Conservation (phyloP, 2,329 filamentous ascomycete genomes). For the Alternaria consortialis region DNA sequence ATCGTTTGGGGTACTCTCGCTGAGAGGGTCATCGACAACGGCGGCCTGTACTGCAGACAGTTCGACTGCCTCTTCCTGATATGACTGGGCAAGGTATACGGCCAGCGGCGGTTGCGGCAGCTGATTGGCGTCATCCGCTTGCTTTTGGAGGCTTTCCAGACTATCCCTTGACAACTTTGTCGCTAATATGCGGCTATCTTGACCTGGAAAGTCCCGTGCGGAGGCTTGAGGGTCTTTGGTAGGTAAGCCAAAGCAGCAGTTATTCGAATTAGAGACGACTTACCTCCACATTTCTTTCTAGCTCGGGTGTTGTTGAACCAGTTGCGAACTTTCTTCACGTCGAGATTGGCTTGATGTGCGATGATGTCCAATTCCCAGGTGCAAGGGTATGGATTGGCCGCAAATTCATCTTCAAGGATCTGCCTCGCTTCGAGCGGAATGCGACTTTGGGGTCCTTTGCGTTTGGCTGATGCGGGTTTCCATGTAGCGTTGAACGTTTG, state of each 20-base stretch:
- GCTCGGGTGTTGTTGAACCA: conserved; percentile 51
- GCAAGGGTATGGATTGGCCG: conserved; percentile 47
- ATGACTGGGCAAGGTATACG: conserved; percentile 47
- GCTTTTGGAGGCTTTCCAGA: conserved; percentile 40
- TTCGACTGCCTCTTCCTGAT: conserved; percentile 44
- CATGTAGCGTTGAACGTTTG: conserved; percentile 26
- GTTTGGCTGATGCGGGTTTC: conserved; percentile 47
- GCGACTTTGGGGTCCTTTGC: conserved; percentile 42
- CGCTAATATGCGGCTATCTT: conserved; percentile 21
- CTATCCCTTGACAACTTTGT: conserved; percentile 43
- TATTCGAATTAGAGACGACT: background rate
- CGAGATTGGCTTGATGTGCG: conserved; percentile 48
- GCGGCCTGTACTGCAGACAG: conserved; percentile 43
- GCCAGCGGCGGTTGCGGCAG: conserved; percentile 45
- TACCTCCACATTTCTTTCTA: conserved; percentile 42
- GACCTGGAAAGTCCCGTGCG: conserved; percentile 9
- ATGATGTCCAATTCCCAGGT: conserved; percentile 50
- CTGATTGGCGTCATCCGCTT: conserved; percentile 26
- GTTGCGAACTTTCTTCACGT: conserved; percentile 47
- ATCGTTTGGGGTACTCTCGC: conserved; percentile 32
- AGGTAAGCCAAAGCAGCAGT: conserved; percentile 7
- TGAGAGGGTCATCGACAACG: conserved; percentile 34
- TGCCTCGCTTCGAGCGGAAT: conserved; percentile 44
- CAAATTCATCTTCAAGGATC: conserved; percentile 48
- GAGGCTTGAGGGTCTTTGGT: conserved; percentile 16